phyloP scores from a whole-genome alignment of 176 grass and related monocot genomes.

The Coix lacrymajobi region DNA sequence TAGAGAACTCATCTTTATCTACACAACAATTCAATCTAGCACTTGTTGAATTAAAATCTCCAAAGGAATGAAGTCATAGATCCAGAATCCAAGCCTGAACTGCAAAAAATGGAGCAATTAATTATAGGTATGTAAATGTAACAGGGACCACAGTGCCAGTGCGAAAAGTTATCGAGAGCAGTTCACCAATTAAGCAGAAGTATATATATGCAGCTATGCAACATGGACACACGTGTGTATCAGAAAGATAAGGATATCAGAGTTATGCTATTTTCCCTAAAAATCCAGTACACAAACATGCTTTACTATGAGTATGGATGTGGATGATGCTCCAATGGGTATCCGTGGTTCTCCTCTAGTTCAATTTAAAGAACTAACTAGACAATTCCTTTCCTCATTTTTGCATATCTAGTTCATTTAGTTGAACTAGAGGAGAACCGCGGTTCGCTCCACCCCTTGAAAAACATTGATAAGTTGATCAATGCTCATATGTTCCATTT shows the following conservation, averaged over 20 bases:
- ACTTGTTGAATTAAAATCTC: not conserved
- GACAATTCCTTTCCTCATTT: too few relatives aligned
- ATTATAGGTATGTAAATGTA: not conserved
- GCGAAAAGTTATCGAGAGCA: not conserved
- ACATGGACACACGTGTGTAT: not conserved
- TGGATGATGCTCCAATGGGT: too few relatives aligned
- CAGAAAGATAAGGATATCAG: not conserved
- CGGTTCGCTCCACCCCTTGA: too few relatives aligned
- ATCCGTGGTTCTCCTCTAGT: too few relatives aligned
- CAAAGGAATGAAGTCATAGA: not conserved
- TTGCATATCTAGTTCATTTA: too few relatives aligned
- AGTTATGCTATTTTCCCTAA: not conserved
- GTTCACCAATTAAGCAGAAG: not conserved
- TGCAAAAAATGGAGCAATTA: not conserved
- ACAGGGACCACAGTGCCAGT: not conserved
- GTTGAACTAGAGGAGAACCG: too few relatives aligned
- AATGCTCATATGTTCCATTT: too few relatives aligned
- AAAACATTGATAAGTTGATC: too few relatives aligned
- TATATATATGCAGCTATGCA: not conserved
- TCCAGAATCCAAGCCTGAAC: not conserved
- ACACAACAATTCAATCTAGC: not conserved
- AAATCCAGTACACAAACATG: too few relatives aligned
- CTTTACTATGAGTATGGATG: too few relatives aligned
- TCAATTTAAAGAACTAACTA: too few relatives aligned
- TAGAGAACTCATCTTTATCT: constrained; percentile 48